Evolutionary conservation across 257 asterid species (phyloP).

Genomic region (Solanum dulcamara): DNA sequence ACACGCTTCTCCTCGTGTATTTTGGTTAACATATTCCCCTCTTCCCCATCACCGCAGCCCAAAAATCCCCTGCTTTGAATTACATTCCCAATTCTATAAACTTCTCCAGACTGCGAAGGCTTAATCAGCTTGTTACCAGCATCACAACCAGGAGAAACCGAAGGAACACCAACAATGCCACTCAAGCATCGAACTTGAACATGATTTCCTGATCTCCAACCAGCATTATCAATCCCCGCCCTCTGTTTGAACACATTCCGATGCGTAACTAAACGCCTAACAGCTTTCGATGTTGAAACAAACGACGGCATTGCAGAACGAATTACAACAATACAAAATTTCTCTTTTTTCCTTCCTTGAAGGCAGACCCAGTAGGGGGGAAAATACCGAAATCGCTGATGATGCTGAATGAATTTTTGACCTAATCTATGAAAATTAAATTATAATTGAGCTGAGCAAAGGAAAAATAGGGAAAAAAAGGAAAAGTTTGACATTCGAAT

Average conservation of each 20-base stretch:
- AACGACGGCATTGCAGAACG: conserved; percentile 37
- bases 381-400: not conserved
- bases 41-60: conserved; percentile 85
- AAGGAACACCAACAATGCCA: conserved; percentile 26
- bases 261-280: conserved; percentile 27
- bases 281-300: conserved; percentile 32
- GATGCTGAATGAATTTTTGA: not conserved
- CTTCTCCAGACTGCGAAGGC: conserved; percentile 1
- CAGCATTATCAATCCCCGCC: conserved; percentile 1
- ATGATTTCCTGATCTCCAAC: conserved; percentile 3
- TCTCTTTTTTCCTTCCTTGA: not conserved
- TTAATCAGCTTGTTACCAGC: conserved; percentile 3
- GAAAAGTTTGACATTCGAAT: not conserved
- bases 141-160: conserved; percentile 7
- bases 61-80: conserved; percentile 62
- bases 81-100: conserved; percentile 1
- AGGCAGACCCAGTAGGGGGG: not conserved
- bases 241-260: conserved; percentile 23
- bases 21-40: conserved; percentile 54
- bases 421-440: not conserved
- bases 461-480: not conserved
- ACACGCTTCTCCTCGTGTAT: conserved; percentile 66
- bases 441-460: not conserved
- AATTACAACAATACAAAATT: not conserved
- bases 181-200: conserved; percentile 39